Evolutionary conservation across 306 rosid species (phyloP), one percentile per base, ranked within the genome.

Genomic region (Lupinus albus): DNA sequence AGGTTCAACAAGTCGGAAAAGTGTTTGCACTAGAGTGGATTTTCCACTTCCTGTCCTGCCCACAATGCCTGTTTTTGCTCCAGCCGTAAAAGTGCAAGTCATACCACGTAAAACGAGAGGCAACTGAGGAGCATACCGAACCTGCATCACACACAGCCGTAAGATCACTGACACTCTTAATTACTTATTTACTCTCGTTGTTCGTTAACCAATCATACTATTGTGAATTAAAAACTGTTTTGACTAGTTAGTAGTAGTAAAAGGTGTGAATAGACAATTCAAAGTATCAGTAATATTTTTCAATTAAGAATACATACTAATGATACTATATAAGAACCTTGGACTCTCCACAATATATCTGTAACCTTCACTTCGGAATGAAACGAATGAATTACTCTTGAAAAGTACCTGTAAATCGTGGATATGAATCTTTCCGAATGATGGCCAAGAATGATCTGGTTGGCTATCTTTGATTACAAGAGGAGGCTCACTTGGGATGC

Each of bases 31-130:
- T 5, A 92, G 79, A 71, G 98, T 87, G 47, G 95, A 39, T 76
- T 92, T 92, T 11, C 95, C 95, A 48, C 85, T 89, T 59, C 97
- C 95, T 3, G 95, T 92, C 85, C 97, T 79, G 21, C 96, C 96
- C 10, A 92, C 95, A 69, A 92, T 92, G 62, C 98, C 95, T 32
- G 89, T 84, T 80, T 87, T 92, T 76, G 45, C 74, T 71, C 92
- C 92, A 47, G 89, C 92, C 0, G 68, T 73, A 14, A 92, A 89
- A 55, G 86, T 87, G 75, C 95, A 89, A 1, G 89, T 81, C 46
- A 91, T 76, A 52, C 96, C 95, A 7, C 82, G 79, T 78, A 92
- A 84, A 78, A 92, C 92, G 38, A 92, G 79, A 16, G 96, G 96
- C 81, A 89, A 67, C 15, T 85, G 96, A 21, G 91, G 91, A 55